phyloP scores from a whole-genome alignment of 768 basidiomycete genomes.

The Trametes gibbosa region DNA sequence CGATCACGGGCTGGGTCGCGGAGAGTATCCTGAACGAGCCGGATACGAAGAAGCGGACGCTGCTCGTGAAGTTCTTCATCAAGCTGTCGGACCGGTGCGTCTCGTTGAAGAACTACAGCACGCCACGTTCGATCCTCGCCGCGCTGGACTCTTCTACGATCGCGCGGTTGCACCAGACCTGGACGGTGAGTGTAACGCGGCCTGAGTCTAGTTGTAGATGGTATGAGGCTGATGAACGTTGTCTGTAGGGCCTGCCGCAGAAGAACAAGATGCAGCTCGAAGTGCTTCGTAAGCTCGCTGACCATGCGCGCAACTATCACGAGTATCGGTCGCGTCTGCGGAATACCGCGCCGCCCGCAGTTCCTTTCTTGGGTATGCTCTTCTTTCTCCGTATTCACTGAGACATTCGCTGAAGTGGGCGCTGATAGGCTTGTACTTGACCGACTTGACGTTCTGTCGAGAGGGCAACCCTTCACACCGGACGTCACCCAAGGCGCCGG shows the following conservation, averaged over 20 bases:
- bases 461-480: slow-evolving; percentile 91
- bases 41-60: slow-evolving; percentile 81
- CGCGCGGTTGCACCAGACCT: slow-evolving; percentile 87
- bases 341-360: slow-evolving; percentile 86
- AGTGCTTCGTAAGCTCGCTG: slow-evolving; percentile 77
- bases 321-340: slow-evolving; percentile 88
- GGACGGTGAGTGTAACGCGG: slow-evolving; percentile 66
- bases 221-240: not conserved
- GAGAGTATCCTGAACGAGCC: slow-evolving; percentile 90
- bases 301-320: slow-evolving; percentile 86
- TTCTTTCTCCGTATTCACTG: not conserved
- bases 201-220: not conserved
- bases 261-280: slow-evolving; percentile 85
- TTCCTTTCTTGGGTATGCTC: slow-evolving; percentile 86
- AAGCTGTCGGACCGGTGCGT: slow-evolving; percentile 90
- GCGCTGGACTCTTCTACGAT: slow-evolving; percentile 96
- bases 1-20: slow-evolving; percentile 94
- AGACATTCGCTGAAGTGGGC: slow-evolving; percentile 9
- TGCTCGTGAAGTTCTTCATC: slow-evolving; percentile 86
- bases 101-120: slow-evolving; percentile 84
- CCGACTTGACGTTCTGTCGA: slow-evolving; percentile 92
- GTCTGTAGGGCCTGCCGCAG: slow-evolving; percentile 69
- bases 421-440: slow-evolving; percentile 71
- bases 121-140: slow-evolving; percentile 87
- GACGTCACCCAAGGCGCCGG: slow-evolving; percentile 69